These are phyloP conservation scores for Westerdykella aurantiaca DNA, from an alignment of 2,329 filamentous ascomycete genomes.

Conservation along the genomic window DNA sequence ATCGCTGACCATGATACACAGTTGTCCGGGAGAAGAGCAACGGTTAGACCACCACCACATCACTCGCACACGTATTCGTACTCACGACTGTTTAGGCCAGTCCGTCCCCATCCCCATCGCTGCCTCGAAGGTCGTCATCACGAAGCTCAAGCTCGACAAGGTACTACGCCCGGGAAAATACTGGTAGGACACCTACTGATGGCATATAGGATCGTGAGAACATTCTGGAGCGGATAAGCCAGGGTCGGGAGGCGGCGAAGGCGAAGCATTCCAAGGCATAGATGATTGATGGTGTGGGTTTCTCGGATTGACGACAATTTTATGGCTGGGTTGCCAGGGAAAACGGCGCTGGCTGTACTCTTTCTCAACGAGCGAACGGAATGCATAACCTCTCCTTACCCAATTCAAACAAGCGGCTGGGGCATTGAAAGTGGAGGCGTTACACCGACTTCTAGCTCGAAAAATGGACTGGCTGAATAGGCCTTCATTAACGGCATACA, in stretches of 20 bases:
- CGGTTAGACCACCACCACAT: slow-evolving; percentile 35
- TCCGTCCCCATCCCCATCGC: slow-evolving; percentile 90
- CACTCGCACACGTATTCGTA: background rate
- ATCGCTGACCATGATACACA: slow-evolving; percentile 20
- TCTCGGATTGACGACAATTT: slow-evolving; percentile 36
- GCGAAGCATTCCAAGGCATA: slow-evolving; percentile 58
- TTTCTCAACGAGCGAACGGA: slow-evolving; percentile 34
- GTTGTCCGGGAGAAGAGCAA: slow-evolving; percentile 96
- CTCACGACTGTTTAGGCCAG: slow-evolving; percentile 51
- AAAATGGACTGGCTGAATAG: slow-evolving; percentile 32
- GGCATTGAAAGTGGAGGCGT: slow-evolving; percentile 35
- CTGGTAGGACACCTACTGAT: slow-evolving; percentile 5
- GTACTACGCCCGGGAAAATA: slow-evolving; percentile 4
- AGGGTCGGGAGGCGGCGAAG: slow-evolving; percentile 71
- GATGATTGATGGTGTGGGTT: slow-evolving; percentile 34
- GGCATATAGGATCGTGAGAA: slow-evolving; percentile 63
- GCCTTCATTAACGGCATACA: slow-evolving; percentile 13
- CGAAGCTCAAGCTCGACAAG: slow-evolving; percentile 98
- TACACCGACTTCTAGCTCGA: slow-evolving; percentile 35
- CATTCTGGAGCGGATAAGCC: slow-evolving; percentile 80
- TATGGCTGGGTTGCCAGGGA: slow-evolving; percentile 31
- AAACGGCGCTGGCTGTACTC: slow-evolving; percentile 29
- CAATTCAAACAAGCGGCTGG: slow-evolving; percentile 28
- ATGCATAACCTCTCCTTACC: slow-evolving; percentile 36
- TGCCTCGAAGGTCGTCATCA: slow-evolving; percentile 96